A percentile compares a stretch with the other conserved stretches of the same genome.
phyloP scores from a whole-genome alignment of 768 basidiomycete genomes.

The Pholiota conissans region DNA sequence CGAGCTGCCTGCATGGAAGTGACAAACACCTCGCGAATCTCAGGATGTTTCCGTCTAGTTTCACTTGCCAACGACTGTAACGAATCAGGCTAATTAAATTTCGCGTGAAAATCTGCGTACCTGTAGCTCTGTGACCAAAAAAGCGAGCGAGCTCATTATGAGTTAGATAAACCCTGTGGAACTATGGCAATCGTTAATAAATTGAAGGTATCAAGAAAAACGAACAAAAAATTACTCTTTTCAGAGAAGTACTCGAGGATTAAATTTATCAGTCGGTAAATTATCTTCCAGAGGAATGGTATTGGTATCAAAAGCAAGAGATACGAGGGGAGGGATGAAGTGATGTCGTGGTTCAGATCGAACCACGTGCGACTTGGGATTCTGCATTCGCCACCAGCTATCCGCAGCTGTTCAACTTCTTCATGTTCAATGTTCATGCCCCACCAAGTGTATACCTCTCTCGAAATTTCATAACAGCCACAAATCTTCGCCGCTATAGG shows the following conservation, averaged over 20 bases:
- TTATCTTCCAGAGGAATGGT: background rate
- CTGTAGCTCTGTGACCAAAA: constrained; percentile 74
- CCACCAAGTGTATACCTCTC: too few species aligned
- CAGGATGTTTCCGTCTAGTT: constrained; percentile 85
- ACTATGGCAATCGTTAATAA: too few species aligned
- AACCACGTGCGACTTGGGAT: background rate
- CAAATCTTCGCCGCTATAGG: too few species aligned
- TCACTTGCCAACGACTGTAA: constrained; percentile 81
- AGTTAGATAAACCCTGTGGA: background rate
- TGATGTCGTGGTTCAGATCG: background rate
- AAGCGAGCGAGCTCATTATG: constrained; percentile 66
- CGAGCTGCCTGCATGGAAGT: background rate
- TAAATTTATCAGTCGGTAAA: too few species aligned
- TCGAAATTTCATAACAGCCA: too few species aligned
- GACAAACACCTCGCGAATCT: constrained; percentile 82
- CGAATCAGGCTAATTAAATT: background rate
- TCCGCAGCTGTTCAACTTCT: too few species aligned
- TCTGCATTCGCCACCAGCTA: too few species aligned
- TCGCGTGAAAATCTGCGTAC: constrained; percentile 9
- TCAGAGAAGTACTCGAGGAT: too few species aligned
- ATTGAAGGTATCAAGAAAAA: too few species aligned
- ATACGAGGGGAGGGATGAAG: background rate
- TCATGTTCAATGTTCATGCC: too few species aligned
- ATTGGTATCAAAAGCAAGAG: background rate
- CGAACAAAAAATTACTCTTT: too few species aligned